Evolutionary conservation across 148 eudicot species (phyloP).

Genomic region (Mesembryanthemum crystallinum): DNA sequence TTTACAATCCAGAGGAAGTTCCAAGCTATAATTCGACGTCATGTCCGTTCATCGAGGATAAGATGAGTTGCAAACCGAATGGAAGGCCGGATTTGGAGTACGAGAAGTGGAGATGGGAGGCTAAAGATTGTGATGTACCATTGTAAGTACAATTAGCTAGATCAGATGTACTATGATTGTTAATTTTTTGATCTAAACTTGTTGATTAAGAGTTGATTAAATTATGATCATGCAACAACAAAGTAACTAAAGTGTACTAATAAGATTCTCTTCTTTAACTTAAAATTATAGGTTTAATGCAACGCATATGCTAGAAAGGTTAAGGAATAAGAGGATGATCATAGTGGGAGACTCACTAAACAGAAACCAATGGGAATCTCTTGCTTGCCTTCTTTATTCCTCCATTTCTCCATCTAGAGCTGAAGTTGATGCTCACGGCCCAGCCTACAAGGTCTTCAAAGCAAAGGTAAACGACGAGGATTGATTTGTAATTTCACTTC

Average conservation of each 20-base stretch:
- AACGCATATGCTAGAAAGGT: conserved; percentile 34
- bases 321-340: conserved; percentile 48
- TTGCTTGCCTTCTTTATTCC: conserved; percentile 50
- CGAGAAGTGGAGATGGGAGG: conserved; percentile 50
- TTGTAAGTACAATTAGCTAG: conserved; percentile 41
- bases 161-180: background rate
- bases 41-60: conserved; percentile 50
- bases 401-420: conserved; percentile 33
- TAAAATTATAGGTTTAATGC: conserved; percentile 38
- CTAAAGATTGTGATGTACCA: conserved; percentile 44
- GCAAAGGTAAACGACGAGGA: conserved; percentile 32
- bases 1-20: conserved; percentile 29
- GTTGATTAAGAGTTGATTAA: background rate
- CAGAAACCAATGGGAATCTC: conserved; percentile 52
- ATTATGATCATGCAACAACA: too few species aligned
- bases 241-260: too few species aligned
- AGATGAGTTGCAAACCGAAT: conserved; percentile 49
- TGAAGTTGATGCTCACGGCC: conserved; percentile 19
- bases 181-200: too few species aligned
- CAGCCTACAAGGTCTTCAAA: conserved; percentile 30
- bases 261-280: too few species aligned
- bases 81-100: conserved; percentile 54
- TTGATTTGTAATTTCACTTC: background rate
- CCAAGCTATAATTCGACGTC: conserved; percentile 22
- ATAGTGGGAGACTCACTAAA: conserved; percentile 50